Base-by-base conservation (phyloP, 805 yeast species). In the Ogataea nitratoaversa region DNA sequence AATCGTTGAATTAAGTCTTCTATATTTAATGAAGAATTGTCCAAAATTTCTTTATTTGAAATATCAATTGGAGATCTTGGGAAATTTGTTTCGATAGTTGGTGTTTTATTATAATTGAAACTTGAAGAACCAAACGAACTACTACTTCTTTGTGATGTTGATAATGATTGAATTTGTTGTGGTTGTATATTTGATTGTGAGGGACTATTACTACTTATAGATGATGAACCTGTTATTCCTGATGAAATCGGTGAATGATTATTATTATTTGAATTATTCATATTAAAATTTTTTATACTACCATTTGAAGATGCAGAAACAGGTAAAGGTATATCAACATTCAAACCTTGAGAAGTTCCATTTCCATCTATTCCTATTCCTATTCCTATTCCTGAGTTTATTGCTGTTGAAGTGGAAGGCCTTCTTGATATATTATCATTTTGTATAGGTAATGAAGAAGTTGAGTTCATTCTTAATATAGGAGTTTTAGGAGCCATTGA, bases 1-100 rank as follows among this genome's bases (percentile, higher is more conserved):
- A 93, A 71, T 52, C 95, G 71, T 66, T 90, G 97, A 45, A 93
- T 93, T 36, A 87, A 70, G 56, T 87, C 95, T 63, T 93, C 99
- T 34, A 93, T 74, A 59, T 51, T 48, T 14, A 36, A 32, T 16
- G 17, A 42, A 38, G 36, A 42, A 17, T 39, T 35, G 20, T 29
- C 19, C 7, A 14, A 12, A 6, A 6, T 14, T 29, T 29, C 19
- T 6, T 19, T 14, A 16, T 40, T 33, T 38, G 34, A 37, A 27
- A 29, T 52, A 24, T 40, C 47, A 24, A 34, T 45, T 32, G 40
- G 59, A 38, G 52, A 44, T 38, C 55, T 42, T 23, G 57, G 47
- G 20, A 50, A 37, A 9, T 25, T 34, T n/a, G 30, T 30, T 16
- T 39, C 42, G 16, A 27, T 37, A 4, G 37, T 38, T 19, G 46